Evolutionary conservation across 192 early-diverging fungal genomes (phyloP).

Genomic region (Backusella macrospora): DNA sequence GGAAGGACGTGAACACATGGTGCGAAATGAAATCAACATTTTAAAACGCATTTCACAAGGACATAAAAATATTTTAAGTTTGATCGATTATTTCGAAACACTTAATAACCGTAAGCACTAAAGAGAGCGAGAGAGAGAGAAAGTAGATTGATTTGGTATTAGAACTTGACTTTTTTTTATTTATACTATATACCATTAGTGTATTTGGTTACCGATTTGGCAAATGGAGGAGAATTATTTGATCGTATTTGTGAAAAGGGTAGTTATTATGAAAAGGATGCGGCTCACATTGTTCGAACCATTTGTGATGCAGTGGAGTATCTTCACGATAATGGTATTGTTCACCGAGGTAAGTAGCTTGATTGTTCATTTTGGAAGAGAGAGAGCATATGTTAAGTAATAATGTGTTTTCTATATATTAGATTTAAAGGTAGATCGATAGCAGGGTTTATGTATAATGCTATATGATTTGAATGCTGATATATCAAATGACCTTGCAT

Average conservation of each 20-base stretch:
- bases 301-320: conserved; percentile 81
- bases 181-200: conserved; percentile 44
- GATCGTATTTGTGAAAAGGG: conserved; percentile 77
- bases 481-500: background rate
- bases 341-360: conserved; percentile 72
- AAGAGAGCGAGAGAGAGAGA: background rate
- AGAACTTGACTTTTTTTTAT: background rate
- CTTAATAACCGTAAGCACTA: conserved; percentile 61
- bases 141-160: no score
- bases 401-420: background rate
- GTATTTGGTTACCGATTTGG: conserved; percentile 81
- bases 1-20: conserved; percentile 68
- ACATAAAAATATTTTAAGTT: conserved; percentile 71
- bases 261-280: conserved; percentile 80
- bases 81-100: conserved; percentile 84
- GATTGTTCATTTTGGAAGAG: background rate
- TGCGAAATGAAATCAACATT: conserved; percentile 75
- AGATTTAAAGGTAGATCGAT: conserved; percentile 40
- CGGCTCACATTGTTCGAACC: conserved; percentile 74
- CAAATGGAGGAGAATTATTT: conserved; percentile 92
- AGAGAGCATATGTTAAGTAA: no score
- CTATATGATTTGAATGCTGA: no score
- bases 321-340: conserved; percentile 82
- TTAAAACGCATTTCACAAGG: conserved; percentile 68
- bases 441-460: no score